Conservation (phyloP, 371 early-diverging fungal genomes). For the Gilbertella persicaria region DNA sequence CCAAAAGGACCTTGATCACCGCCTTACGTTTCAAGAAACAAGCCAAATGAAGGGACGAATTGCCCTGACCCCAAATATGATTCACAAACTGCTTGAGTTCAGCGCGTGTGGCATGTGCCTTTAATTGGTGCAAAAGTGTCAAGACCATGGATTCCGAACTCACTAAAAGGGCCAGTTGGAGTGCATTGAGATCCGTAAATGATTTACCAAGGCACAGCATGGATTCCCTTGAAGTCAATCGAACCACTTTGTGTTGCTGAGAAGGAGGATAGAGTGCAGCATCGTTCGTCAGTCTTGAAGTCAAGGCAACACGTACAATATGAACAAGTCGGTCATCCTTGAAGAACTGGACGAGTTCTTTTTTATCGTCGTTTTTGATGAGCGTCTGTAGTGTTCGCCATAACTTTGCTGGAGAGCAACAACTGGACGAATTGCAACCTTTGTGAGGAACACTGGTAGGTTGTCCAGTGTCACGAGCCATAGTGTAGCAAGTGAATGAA, state of each 20-base stretch:
- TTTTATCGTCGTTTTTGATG: conserved; percentile 16
- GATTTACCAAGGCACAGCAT: conserved; percentile 16
- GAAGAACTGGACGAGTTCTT: conserved; percentile 18
- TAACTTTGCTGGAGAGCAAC: conserved; percentile 30
- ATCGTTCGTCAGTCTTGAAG: conserved; percentile 29
- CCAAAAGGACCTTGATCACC: conserved; percentile 60
- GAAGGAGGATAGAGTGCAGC: conserved; percentile 22
- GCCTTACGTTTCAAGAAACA: conserved; percentile 69
- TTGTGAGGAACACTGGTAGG: conserved; percentile 11
- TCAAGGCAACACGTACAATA: conserved; percentile 25
- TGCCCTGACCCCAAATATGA: conserved; percentile 69
- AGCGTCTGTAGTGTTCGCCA: conserved; percentile 30
- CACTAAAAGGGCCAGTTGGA: conserved; percentile 23
- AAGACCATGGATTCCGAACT: conserved; percentile 20
- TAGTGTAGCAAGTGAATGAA: not conserved
- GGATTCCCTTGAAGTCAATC: conserved; percentile 10
- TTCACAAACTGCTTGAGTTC: conserved; percentile 52
- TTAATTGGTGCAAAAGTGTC: conserved; percentile 13
- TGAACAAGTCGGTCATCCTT: conserved; percentile 21
- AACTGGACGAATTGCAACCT: conserved; percentile 28
- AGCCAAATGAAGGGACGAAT: conserved; percentile 72
- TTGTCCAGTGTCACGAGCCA: conserved; percentile 2
- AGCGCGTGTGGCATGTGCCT: conserved; percentile 1
- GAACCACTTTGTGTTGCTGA: conserved; percentile 20
- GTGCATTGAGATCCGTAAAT: conserved; percentile 20